Conservation (phyloP, 2,329 filamentous ascomycete species). For the Neonectria coccinea region DNA sequence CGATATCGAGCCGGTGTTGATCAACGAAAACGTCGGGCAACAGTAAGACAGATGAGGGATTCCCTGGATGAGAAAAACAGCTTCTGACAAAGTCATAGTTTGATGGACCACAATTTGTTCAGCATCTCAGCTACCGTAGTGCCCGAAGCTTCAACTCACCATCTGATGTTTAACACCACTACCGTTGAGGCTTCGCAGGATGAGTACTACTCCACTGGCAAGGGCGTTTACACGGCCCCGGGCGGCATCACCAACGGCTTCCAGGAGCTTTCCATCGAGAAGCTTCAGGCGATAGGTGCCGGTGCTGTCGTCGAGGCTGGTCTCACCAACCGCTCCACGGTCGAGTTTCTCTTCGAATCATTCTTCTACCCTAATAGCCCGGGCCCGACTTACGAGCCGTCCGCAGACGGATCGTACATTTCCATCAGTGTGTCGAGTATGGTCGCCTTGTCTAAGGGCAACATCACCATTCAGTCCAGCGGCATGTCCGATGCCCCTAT, state of each 20-base stretch:
- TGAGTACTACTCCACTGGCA: constrained; percentile 40
- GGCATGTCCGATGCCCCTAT: neutral
- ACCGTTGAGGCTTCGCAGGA: constrained; percentile 23
- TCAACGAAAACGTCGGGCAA: constrained; percentile 44
- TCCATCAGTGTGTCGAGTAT: constrained; percentile 22
- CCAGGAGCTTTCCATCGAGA: constrained; percentile 35
- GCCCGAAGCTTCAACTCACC: constrained; percentile 39
- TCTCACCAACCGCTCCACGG: constrained; percentile 43
- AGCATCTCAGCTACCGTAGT: constrained; percentile 44
- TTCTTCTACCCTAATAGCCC: constrained; percentile 46
- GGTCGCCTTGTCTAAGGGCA: neutral
- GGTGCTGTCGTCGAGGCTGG: constrained; percentile 34
- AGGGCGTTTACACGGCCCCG: constrained; percentile 40
- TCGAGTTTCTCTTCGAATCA: constrained; percentile 46
- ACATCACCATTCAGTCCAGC: constrained; percentile 1
- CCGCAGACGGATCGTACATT: constrained; percentile 43
- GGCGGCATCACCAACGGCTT: constrained; percentile 44
- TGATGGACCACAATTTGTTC: constrained; percentile 46
- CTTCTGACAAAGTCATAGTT: constrained; percentile 21
- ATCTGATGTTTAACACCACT: constrained; percentile 32
- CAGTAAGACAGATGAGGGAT: constrained; percentile 32
- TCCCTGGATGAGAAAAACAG: neutral
- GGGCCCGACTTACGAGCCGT: constrained; percentile 43
- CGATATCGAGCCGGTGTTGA: constrained; percentile 37
- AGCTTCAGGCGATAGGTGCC: constrained; percentile 38